Percentiles rank a stretch among this genome's conserved stretches.
These are phyloP conservation scores for Peronosclerospora sorghi DNA, from an alignment of 352 stramenopile species.

Conservation along the genomic window DNA sequence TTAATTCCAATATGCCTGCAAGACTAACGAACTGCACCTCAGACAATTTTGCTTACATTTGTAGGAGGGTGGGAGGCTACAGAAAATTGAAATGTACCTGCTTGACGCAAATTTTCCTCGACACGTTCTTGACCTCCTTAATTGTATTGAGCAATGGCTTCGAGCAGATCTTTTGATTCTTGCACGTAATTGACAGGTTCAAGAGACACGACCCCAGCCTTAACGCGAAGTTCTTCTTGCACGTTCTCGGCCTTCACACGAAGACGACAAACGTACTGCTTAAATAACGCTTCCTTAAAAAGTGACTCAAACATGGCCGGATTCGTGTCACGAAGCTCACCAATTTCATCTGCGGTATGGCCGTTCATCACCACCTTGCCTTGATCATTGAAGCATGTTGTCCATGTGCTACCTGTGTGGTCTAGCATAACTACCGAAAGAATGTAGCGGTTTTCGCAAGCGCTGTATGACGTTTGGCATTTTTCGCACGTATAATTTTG, in stretches of 20 bases:
- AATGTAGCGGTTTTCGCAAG: constrained; percentile 93
- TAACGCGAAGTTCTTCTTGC: constrained; percentile 92
- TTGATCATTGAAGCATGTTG: constrained; percentile 95
- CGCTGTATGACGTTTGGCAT: constrained; percentile 89
- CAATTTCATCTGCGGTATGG: constrained; percentile 89
- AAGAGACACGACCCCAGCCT: constrained; percentile 86
- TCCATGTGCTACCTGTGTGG: constrained; percentile 90
- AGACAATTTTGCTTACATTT: too few relatives aligned
- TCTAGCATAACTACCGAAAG: constrained; percentile 90
- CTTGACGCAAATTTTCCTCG: too few relatives aligned
- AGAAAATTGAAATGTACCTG: too few relatives aligned
- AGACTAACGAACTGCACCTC: too few relatives aligned
- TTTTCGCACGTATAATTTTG: constrained; percentile 95
- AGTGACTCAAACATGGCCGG: constrained; percentile 84
- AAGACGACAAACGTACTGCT: constrained; percentile 78
- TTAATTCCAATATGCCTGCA: too few relatives aligned
- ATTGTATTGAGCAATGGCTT: constrained; percentile 86
- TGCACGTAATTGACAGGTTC: constrained; percentile 89
- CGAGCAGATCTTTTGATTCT: constrained; percentile 89
- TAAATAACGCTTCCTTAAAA: constrained; percentile 91
- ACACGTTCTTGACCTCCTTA: constrained; percentile 13
- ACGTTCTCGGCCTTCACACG: constrained; percentile 94
- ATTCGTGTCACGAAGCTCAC: constrained; percentile 74
- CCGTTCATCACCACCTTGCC: constrained; percentile 88
- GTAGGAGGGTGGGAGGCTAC: too few relatives aligned